Conservation (phyloP, 2,329 filamentous ascomycete species). For the Scolecobasidium constrictum region DNA sequence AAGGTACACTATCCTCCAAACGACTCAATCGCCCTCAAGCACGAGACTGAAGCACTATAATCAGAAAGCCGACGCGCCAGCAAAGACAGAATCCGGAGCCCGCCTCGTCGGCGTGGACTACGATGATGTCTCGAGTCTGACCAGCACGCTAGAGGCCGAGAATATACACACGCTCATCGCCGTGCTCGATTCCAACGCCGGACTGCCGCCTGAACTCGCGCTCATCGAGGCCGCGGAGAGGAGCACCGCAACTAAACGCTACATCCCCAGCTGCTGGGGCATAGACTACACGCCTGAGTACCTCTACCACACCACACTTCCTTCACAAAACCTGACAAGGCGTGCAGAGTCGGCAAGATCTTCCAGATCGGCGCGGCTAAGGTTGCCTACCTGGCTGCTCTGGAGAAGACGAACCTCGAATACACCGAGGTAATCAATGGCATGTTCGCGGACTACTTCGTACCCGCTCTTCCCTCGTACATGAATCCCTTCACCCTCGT, state of each 20-base stretch:
- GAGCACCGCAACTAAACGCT: constrained; percentile 13
- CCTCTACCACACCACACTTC: not conserved
- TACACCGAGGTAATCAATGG: not conserved
- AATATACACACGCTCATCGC: constrained; percentile 14
- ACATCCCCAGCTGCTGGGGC: constrained; percentile 14
- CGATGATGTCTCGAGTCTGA: constrained; percentile 7
- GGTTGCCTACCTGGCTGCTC: not conserved
- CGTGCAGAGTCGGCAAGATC: not conserved
- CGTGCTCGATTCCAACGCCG: constrained; percentile 11
- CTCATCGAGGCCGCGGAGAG: constrained; percentile 12
- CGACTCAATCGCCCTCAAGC: too few relatives aligned
- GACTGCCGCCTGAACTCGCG: constrained; percentile 11
- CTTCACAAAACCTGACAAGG: not conserved
- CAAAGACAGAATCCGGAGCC: constrained; percentile 8
- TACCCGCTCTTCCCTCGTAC: not conserved
- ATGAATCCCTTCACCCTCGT: not conserved
- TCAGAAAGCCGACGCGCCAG: too few relatives aligned
- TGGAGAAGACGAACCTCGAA: not conserved
- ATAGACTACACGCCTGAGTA: constrained; percentile 13
- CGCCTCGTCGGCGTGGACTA: constrained; percentile 12
- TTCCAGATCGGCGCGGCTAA: not conserved
- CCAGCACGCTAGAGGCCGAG: constrained; percentile 10
- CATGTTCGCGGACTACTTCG: not conserved
- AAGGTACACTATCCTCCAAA: too few relatives aligned
- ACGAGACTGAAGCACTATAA: too few relatives aligned